A percentile compares a stretch with the other conserved stretches of the same genome.
phyloP scores from a whole-genome alignment of 2,329 filamentous ascomycete species.

The Dendrostoma leiphaemia region DNA sequence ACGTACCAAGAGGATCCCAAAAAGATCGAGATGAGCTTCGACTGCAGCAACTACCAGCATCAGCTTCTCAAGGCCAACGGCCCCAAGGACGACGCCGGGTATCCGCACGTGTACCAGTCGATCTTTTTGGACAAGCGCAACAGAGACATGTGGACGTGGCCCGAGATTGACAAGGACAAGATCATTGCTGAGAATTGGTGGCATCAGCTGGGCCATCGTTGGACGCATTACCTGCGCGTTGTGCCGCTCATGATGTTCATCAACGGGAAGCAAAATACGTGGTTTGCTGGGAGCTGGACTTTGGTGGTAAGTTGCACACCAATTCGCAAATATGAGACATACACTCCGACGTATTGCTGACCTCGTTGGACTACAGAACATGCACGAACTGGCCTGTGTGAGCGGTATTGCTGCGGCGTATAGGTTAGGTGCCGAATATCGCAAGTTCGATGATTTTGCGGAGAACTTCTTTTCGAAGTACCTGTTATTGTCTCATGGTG shows the following conservation, averaged over 20 bases:
- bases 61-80: conserved; percentile 54
- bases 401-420: conserved; percentile 70
- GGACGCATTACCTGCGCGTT: conserved; percentile 62
- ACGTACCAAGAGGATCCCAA: conserved; percentile 53
- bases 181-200: conserved; percentile 65
- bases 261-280: conserved; percentile 61
- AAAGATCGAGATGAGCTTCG: conserved; percentile 69
- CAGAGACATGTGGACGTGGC: conserved; percentile 55
- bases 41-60: conserved; percentile 73
- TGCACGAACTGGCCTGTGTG: conserved; percentile 69
- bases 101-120: conserved; percentile 68
- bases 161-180: conserved; percentile 57
- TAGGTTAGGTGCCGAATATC: conserved; percentile 63
- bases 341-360: conserved; percentile 25
- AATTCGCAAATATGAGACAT: not conserved
- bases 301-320: conserved; percentile 51
- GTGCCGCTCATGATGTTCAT: conserved; percentile 73
- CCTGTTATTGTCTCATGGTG: conserved; percentile 42
- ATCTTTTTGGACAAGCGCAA: conserved; percentile 63
- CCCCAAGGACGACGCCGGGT: conserved; percentile 22
- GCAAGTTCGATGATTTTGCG: conserved; percentile 54
- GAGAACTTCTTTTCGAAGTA: conserved; percentile 48
- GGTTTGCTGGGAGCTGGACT: conserved; percentile 67
- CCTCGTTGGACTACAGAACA: conserved; percentile 42
- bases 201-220: conserved; percentile 65